Percentiles rank a stretch among this genome's conserved stretches.
Evolutionary conservation across 2,329 filamentous ascomycete species (phyloP).

Genomic region (Alternaria conjuncta): DNA sequence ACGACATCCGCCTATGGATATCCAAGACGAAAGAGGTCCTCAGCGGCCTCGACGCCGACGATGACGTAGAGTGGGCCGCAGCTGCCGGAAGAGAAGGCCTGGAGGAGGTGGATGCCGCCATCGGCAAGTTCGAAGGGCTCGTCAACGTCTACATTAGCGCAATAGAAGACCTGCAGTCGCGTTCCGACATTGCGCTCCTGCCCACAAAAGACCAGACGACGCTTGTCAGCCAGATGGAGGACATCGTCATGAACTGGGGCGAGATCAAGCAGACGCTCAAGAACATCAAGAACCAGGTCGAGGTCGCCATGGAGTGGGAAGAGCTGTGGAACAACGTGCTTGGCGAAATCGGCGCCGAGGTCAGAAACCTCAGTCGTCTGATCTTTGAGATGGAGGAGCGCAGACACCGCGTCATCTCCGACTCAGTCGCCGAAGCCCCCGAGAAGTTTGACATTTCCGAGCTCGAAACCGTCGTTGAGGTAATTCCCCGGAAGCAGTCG

Average conservation of each 20-base stretch:
- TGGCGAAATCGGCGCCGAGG: constrained; percentile 89
- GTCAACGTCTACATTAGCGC: constrained; percentile 92
- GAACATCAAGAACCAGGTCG: constrained; percentile 85
- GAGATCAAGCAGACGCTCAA: constrained; percentile 79
- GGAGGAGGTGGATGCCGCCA: constrained; percentile 71
- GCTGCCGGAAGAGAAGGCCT: constrained; percentile 85
- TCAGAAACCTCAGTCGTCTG: constrained; percentile 77
- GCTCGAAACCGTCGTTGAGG: constrained; percentile 91
- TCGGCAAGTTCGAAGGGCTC: constrained; percentile 82
- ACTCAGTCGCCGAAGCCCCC: constrained; percentile 67
- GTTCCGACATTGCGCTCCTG: constrained; percentile 76
- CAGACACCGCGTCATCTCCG: constrained; percentile 74
- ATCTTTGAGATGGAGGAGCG: constrained; percentile 99
- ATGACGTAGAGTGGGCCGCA: constrained; percentile 95
- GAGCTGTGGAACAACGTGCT: constrained; percentile 94
- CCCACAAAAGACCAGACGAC: constrained; percentile 72
- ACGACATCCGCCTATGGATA: constrained; percentile 95
- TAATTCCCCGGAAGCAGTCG: constrained; percentile 67
- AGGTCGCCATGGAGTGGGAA: constrained; percentile 98
- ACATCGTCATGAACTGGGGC: constrained; percentile 82
- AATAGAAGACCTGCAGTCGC: constrained; percentile 88
- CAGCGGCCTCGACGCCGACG: constrained; percentile 86
- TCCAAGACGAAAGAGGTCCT: constrained; percentile 89
- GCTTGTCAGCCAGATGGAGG: constrained; percentile 88
- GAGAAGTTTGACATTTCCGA: constrained; percentile 79